These are phyloP conservation scores for Ganoderma resinaceum DNA, from an alignment of 1,284 basidiomycete genomes.

Conservation along the genomic window DNA sequence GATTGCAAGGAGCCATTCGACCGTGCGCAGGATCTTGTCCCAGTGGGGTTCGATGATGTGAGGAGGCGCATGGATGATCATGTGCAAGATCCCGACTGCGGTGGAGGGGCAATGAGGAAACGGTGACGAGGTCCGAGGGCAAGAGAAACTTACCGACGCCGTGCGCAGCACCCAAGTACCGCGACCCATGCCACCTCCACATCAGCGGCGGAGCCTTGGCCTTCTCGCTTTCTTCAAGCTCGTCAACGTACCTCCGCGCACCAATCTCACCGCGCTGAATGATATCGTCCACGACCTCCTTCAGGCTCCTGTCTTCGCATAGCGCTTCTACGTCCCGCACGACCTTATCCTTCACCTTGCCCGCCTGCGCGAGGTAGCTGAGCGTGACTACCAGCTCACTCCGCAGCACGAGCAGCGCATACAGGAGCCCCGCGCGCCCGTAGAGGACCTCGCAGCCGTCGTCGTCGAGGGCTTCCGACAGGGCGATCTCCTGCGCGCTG, in stretches of 20 bases:
- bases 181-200: slow-evolving; percentile 63
- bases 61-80: slow-evolving; percentile 52
- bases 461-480: slow-evolving; percentile 32
- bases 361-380: slow-evolving; percentile 22
- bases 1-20: slow-evolving; percentile 53
- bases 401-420: slow-evolving; percentile 54
- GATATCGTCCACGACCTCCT: slow-evolving; percentile 51
- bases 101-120: not conserved
- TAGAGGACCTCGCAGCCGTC: slow-evolving; percentile 63
- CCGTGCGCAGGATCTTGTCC: slow-evolving; percentile 47
- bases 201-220: slow-evolving; percentile 49
- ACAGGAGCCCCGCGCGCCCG: slow-evolving; percentile 62
- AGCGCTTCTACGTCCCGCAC: slow-evolving; percentile 25
- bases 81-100: slow-evolving; percentile 58
- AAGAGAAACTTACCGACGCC: slow-evolving; percentile 52
- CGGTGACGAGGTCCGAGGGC: no score
- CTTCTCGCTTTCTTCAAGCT: slow-evolving; percentile 31
- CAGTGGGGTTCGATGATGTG: slow-evolving; percentile 46
- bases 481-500: slow-evolving; percentile 34
- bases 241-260: slow-evolving; percentile 41
- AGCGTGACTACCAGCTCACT: slow-evolving; percentile 25
- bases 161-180: slow-evolving; percentile 63
- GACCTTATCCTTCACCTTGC: slow-evolving; percentile 26
- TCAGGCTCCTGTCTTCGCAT: slow-evolving; percentile 31
- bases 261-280: slow-evolving; percentile 52